Conservation (phyloP, 225 moss, liverwort and hornwort genomes). For the Straminergon stramineum region DNA sequence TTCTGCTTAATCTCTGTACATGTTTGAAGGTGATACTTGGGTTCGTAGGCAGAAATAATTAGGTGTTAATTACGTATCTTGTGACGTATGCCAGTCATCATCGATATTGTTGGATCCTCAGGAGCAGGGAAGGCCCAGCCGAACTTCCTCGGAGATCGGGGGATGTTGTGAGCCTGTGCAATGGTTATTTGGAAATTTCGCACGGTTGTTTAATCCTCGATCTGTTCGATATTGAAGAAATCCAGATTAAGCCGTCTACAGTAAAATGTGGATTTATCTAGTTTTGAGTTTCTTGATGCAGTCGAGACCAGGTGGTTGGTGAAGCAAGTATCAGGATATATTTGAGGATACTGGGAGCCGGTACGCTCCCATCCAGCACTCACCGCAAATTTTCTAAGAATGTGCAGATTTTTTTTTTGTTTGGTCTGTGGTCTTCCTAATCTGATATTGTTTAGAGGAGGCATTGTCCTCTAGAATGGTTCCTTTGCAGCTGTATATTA, state of each 20-base stretch:
- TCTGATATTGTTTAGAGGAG: not conserved
- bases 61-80: not conserved
- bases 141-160: conserved; percentile 3
- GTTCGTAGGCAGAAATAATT: not conserved
- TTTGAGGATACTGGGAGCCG: conserved; percentile 1
- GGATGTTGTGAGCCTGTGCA: conserved; percentile 52
- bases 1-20: not conserved
- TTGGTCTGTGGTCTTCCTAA: conserved; percentile 7
- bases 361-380: not conserved
- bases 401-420: conserved; percentile 41
- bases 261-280: not conserved
- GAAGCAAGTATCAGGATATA: conserved; percentile 11
- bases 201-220: not conserved
- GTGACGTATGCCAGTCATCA: not conserved
- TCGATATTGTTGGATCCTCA: conserved; percentile 2
- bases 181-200: conserved; percentile 18
- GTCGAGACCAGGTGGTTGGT: conserved; percentile 13
- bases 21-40: not conserved
- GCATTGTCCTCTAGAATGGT: not conserved
- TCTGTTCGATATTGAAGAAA: conserved; percentile 16
- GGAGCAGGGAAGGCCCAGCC: conserved; percentile 27
- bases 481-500: conserved; percentile 10
- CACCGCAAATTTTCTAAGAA: not conserved
- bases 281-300: conserved; percentile 10
- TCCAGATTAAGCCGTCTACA: not conserved